Evolutionary conservation across 805 yeast genomes (phyloP).

Genomic region (Vanderwaltozyma verrucispora): DNA sequence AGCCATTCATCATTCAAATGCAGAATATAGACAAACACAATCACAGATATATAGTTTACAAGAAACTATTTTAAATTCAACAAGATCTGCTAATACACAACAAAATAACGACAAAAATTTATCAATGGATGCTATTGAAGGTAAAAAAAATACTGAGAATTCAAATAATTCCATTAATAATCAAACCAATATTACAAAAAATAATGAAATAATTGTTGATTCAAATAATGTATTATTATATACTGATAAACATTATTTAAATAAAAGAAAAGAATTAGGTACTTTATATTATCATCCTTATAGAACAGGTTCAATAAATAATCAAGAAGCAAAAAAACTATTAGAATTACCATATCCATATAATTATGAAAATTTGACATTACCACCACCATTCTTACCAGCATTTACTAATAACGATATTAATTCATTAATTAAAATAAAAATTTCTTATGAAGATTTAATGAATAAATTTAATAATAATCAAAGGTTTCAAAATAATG

Average conservation of each 20-base stretch:
- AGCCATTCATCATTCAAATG: not conserved
- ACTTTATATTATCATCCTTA: slow-evolving; percentile 16
- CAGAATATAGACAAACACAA: slow-evolving; percentile 24
- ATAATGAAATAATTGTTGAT: slow-evolving; percentile 3
- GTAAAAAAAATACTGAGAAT: not conserved
- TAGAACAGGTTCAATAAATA: slow-evolving; percentile 6
- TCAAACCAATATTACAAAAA: not conserved
- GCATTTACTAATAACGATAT: slow-evolving; percentile 10
- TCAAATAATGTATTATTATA: slow-evolving; percentile 10
- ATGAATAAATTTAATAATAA: slow-evolving; percentile 8
- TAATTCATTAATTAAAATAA: slow-evolving; percentile 15
- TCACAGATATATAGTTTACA: slow-evolving; percentile 26
- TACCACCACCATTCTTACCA: slow-evolving; percentile 24
- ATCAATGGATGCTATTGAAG: too few relatives aligned
- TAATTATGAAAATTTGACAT: not conserved
- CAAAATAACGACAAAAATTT: not conserved
- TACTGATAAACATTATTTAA: slow-evolving; percentile 7
- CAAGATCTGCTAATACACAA: slow-evolving; percentile 6
- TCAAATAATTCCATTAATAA: not conserved
- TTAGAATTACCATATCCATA: slow-evolving; percentile 3
- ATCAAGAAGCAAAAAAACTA: not conserved
- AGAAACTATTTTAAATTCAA: slow-evolving; percentile 25
- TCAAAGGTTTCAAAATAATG: slow-evolving; percentile 38
- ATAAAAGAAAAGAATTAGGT: slow-evolving; percentile 10
- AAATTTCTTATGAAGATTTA: slow-evolving; percentile 17